These are phyloP conservation scores for Solanum hybrid DNA, from an alignment of 305 asterid genomes.

Conservation along the genomic window DNA sequence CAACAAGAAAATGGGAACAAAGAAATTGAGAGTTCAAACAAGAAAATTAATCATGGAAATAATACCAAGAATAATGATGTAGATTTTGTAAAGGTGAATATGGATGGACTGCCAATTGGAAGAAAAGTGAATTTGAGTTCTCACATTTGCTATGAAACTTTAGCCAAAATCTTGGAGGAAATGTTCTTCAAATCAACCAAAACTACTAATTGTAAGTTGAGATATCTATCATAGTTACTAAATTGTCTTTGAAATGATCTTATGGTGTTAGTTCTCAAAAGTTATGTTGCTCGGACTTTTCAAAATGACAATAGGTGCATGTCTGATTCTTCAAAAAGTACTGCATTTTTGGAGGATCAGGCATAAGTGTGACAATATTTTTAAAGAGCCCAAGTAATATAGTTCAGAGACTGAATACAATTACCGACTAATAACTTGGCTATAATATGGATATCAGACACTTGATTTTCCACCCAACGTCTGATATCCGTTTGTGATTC, in stretches of 20 bases:
- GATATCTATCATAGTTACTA: neutral
- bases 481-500: neutral
- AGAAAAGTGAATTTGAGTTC: conserved; percentile 70
- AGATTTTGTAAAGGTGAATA: conserved; percentile 70
- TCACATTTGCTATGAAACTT: conserved; percentile 46
- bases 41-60: conserved; percentile 50
- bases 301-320: neutral
- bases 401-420: neutral
- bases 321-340: neutral
- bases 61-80: conserved; percentile 24
- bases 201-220: conserved; percentile 23
- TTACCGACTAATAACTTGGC: neutral
- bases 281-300: neutral
- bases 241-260: neutral
- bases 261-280: neutral
- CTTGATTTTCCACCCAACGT: neutral
- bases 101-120: conserved; percentile 75
- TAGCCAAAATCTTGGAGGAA: conserved; percentile 50
- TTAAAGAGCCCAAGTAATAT: neutral
- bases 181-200: conserved; percentile 59
- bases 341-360: neutral
- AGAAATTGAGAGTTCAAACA: conserved; percentile 40
- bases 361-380: neutral
- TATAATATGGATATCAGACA: neutral
- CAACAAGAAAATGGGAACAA: conserved; percentile 48